A percentile compares a stretch with the other conserved stretches of the same genome.
Evolutionary conservation across 306 rosid genomes (phyloP).

Genomic region (Rosa persica): DNA sequence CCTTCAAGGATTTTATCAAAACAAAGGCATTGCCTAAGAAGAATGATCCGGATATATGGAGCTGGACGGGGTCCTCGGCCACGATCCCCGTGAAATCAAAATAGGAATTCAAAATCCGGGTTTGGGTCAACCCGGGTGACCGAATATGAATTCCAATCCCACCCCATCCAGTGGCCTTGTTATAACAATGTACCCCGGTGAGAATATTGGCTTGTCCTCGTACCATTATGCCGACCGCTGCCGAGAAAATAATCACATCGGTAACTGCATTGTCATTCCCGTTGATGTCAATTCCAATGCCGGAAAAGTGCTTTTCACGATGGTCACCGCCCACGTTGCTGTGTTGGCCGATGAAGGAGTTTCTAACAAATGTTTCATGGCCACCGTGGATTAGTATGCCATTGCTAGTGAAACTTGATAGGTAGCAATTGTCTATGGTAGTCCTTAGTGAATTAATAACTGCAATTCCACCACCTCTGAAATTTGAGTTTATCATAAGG

Average conservation of each 20-base stretch:
- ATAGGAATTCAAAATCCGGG: constrained; percentile 35
- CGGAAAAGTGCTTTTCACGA: constrained; percentile 36
- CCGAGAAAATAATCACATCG: constrained; percentile 41
- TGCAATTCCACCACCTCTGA: constrained; percentile 47
- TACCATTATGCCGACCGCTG: constrained; percentile 37
- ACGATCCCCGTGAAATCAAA: constrained; percentile 44
- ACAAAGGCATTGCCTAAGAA: constrained; percentile 44
- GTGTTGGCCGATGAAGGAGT: constrained; percentile 44
- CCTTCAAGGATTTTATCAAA: constrained; percentile 34
- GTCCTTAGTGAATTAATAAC: constrained; percentile 34
- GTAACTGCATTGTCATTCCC: constrained; percentile 41
- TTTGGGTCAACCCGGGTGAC: constrained; percentile 43
- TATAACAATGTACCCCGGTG: constrained; percentile 44
- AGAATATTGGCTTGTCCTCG: constrained; percentile 41
- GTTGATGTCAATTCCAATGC: constrained; percentile 34
- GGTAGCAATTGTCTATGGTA: constrained; percentile 44
- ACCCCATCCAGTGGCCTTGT: constrained; percentile 40
- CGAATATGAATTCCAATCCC: constrained; percentile 36
- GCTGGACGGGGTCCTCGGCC: constrained; percentile 45
- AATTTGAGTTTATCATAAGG: constrained; percentile 41
- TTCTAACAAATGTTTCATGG: constrained; percentile 39
- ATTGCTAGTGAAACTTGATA: constrained; percentile 35
- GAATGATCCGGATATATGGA: constrained; percentile 36
- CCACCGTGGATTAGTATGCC: constrained; percentile 35
- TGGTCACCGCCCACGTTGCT: constrained; percentile 35